phyloP scores from a whole-genome alignment of 257 asterid genomes.

The Salvia miltiorrhiza region DNA sequence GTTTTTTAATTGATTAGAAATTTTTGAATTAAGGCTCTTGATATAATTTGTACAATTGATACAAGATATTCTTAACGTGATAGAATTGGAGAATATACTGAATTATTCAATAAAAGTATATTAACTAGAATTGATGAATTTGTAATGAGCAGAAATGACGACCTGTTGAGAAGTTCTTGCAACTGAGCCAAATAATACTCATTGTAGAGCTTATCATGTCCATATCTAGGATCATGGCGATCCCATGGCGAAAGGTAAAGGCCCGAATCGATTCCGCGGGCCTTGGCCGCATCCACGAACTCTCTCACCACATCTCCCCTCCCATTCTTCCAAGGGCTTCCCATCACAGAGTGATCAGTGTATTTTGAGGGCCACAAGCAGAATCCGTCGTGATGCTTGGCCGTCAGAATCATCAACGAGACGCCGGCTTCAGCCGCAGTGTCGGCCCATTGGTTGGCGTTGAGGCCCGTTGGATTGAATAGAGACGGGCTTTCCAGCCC shows the following conservation, averaged over 20 bases:
- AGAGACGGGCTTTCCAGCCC: constrained; percentile 64
- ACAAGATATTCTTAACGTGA: no score
- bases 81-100: no score
- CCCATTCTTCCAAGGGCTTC: constrained; percentile 76
- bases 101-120: no score
- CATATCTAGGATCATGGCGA: constrained; percentile 74
- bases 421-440: constrained; percentile 56
- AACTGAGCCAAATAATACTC: constrained; percentile 88
- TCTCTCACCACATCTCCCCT: constrained; percentile 68
- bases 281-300: constrained; percentile 50
- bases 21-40: no score
- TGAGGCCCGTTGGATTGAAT: constrained; percentile 59
- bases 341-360: constrained; percentile 70
- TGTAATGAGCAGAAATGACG: no score
- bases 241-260: constrained; percentile 96
- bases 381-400: constrained; percentile 93
- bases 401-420: constrained; percentile 74
- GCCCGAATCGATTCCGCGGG: constrained; percentile 65
- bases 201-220: constrained; percentile 54
- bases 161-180: constrained; percentile 78
- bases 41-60: no score
- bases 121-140: no score
- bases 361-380: constrained; percentile 91
- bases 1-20: no score
- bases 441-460: constrained; percentile 80